These are phyloP conservation scores for Aspergillus persii DNA, from an alignment of 2,329 filamentous ascomycete species.

Conservation along the genomic window DNA sequence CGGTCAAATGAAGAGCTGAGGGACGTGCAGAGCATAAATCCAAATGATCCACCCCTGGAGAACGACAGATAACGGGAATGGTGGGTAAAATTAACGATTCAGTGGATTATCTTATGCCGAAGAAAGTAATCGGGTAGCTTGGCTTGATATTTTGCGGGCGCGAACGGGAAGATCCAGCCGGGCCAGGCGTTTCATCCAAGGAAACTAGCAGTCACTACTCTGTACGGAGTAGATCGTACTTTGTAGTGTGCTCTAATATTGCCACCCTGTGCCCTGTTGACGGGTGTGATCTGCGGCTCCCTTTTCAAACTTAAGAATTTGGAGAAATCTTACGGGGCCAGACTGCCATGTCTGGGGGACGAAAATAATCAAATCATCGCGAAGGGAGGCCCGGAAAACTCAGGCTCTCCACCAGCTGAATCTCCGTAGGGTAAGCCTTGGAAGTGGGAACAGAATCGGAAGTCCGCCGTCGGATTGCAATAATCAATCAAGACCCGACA, in stretches of 20 bases:
- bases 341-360: neutral
- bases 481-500: no score
- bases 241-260: neutral
- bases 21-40: neutral
- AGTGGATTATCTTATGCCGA: neutral
- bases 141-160: neutral
- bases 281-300: neutral
- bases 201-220: neutral
- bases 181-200: neutral
- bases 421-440: neutral
- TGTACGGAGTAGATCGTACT: neutral
- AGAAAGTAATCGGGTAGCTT: neutral
- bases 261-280: neutral
- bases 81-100: neutral
- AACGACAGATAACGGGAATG: neutral
- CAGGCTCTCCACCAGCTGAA: neutral
- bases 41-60: neutral
- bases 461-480: neutral
- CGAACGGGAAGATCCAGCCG: neutral
- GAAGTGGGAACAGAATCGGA: neutral
- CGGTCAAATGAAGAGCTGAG: neutral
- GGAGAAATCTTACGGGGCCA: neutral
- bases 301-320: neutral
- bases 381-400: neutral
- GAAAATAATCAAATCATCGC: neutral